Percentiles rank a stretch among this genome's conserved stretches.
Evolutionary conservation across 495 filamentous ascomycete species (phyloP).

Genomic region (Xylona heveae): DNA sequence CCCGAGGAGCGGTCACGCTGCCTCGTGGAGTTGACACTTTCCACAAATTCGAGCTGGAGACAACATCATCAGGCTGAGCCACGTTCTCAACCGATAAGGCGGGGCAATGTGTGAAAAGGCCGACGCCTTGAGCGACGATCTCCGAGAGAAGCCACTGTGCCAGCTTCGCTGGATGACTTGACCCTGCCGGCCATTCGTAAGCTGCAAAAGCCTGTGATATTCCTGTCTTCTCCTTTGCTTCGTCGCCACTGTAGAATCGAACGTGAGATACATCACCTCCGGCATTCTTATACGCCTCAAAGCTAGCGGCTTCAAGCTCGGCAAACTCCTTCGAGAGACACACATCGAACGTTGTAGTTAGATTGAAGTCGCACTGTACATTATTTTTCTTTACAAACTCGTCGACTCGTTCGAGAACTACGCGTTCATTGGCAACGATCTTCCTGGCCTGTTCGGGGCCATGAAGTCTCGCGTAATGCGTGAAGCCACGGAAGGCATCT

Average conservation of each 20-base stretch:
- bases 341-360: slow-evolving; percentile 13
- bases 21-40: no score
- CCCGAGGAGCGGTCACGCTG: slow-evolving; percentile 5
- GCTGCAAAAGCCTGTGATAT: slow-evolving; percentile 9
- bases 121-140: slow-evolving; percentile 7
- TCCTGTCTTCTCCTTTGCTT: slow-evolving; percentile 9
- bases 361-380: slow-evolving; percentile 13
- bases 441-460: slow-evolving; percentile 12
- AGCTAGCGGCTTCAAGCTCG: slow-evolving; percentile 11
- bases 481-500: slow-evolving; percentile 15
- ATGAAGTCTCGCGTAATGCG: slow-evolving; percentile 11
- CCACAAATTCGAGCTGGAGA: no score
- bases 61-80: slow-evolving; percentile 6
- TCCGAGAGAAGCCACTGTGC: slow-evolving; percentile 12
- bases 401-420: slow-evolving; percentile 9
- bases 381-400: slow-evolving; percentile 11
- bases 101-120: slow-evolving; percentile 12
- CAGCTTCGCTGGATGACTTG: slow-evolving; percentile 12
- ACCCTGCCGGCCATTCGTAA: slow-evolving; percentile 15
- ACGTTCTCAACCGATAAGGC: slow-evolving; percentile 5
- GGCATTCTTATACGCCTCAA: slow-evolving; percentile 9
- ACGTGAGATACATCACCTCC: slow-evolving; percentile 14
- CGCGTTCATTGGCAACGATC: slow-evolving; percentile 13
- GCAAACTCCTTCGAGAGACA: slow-evolving; percentile 14
- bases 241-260: slow-evolving; percentile 12